These are phyloP conservation scores for Neurospora sp. DNA, from an alignment of 495 filamentous ascomycete genomes.

Conservation along the genomic window DNA sequence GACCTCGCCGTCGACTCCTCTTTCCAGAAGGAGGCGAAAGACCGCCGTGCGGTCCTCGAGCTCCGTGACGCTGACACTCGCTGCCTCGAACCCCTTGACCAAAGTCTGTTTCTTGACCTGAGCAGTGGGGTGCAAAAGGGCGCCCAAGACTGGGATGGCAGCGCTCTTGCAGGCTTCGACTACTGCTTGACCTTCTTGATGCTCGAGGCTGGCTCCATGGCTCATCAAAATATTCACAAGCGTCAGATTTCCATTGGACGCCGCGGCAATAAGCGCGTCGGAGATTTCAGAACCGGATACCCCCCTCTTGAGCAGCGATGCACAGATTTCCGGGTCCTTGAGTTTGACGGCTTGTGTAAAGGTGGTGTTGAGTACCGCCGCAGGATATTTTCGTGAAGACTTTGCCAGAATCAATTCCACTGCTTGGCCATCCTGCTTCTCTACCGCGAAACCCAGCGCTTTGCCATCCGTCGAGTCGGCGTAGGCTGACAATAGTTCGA, in stretches of 20 bases:
- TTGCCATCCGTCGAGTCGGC: conserved; percentile 34
- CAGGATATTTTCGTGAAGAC: conserved; percentile 11
- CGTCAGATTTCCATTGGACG: conserved; percentile 33
- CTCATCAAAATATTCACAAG: conserved; percentile 31
- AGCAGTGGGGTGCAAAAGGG: conserved; percentile 26
- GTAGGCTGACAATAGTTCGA: conserved; percentile 25
- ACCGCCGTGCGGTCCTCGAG: conserved; percentile 29
- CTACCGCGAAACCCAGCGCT: conserved; percentile 29
- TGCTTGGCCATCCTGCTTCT: conserved; percentile 23
- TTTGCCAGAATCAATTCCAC: conserved; percentile 31
- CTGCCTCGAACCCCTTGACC: conserved; percentile 33
- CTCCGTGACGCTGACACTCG: conserved; percentile 27
- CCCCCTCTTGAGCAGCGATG: conserved; percentile 27
- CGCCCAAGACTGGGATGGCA: conserved; percentile 26
- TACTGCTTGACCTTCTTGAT: conserved; percentile 36
- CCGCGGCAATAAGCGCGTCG: conserved; percentile 31
- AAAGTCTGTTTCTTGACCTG: conserved; percentile 25
- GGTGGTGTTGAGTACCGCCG: conserved; percentile 17
- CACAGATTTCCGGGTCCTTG: conserved; percentile 22
- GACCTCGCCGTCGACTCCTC: conserved; percentile 28
- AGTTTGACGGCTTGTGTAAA: conserved; percentile 25
- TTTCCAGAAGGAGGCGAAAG: conserved; percentile 31
- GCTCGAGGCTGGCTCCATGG: conserved; percentile 32
- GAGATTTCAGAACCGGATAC: conserved; percentile 26
- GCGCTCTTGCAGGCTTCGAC: conserved; percentile 34